Evolutionary conservation across 169 alveolate genomes (phyloP), one percentile per base, ranked within the genome.

Genomic region (Miamiensis avidus): DNA sequence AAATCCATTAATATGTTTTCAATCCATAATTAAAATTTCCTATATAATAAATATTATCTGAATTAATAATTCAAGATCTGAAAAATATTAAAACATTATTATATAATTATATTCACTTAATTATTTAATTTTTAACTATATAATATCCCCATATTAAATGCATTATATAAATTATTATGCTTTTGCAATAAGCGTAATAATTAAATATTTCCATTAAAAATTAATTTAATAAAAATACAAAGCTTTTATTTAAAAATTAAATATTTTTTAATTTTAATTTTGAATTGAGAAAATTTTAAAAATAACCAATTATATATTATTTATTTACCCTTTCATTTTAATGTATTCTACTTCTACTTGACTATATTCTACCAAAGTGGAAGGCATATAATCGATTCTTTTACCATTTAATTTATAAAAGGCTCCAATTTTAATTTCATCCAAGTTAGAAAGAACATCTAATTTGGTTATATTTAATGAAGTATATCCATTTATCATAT

Each of bases 401-500:
- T 84, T 81, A n/a, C 94, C 95, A 81, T 89, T 91, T 29, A 93
- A 65, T 64, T 87, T 86, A 84, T 96, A 97, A 29, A 90, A 88
- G 85, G 94, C 93, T 32, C 98, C 97, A 26, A 98, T 89, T 72
- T 91, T 92, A 25, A 98, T 87, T 85, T 95, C 96, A 65, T 92
- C 92, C 32, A 98, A 84, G 0, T 98, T 98, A 11, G 98, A 92
- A 28, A 98, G 91, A 26, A 98, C 98, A 85, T 98, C 99, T 82
- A 98, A 89, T 89, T 98, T 98, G 26, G 99, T 98, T 75, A 98
- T 84, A 89, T 97, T 97, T 29, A 98, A 81, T 31, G 96, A 90
- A 82, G 95, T 83, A 82, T 89, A 93, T 16, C 97, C 94, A 87
- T 96, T 96, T 28, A 97, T 82, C 82, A 79, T 83, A 33, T 78